Conservation (phyloP, 1,139 yeast genomes). For the Pichia sp. region DNA sequence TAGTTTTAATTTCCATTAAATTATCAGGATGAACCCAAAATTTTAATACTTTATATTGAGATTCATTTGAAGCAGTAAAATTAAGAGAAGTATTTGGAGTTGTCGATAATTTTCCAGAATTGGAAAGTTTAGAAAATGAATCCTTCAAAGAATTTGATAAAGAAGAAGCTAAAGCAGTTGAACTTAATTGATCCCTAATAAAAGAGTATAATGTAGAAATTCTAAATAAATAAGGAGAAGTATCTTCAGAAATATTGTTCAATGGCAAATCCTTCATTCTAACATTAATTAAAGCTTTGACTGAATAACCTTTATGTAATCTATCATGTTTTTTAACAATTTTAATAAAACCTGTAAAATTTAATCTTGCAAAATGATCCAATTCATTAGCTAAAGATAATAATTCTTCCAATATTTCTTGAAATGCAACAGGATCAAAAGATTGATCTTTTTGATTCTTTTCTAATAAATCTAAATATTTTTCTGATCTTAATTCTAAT, state of each 20-base stretch:
- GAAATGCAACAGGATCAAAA: conserved; percentile 53
- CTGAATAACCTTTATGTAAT: conserved; percentile 76
- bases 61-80: conserved; percentile 33
- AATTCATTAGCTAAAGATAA: conserved; percentile 74
- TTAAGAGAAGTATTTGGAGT: conserved; percentile 28
- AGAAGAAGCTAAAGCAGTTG: conserved; percentile 22
- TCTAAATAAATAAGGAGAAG: conserved; percentile 82
- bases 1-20: conserved; percentile 92
- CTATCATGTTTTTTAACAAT: conserved; percentile 96
- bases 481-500: conserved; percentile 48
- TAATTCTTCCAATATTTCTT: conserved; percentile 62
- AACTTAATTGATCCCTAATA: conserved; percentile 56
- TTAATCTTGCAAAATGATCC: conserved; percentile 83
- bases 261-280: conserved; percentile 83
- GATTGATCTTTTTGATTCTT: conserved; percentile 28
- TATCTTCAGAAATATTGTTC: conserved; percentile 75
- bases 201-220: conserved; percentile 76
- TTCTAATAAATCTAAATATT: conserved; percentile 21
- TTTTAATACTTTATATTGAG: conserved; percentile 65
- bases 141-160: conserved; percentile 29
- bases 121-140: conserved; percentile 27
- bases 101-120: conserved; percentile 30
- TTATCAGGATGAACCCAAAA: conserved; percentile 97
- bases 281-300: conserved; percentile 81
- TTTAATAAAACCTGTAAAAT: conserved; percentile 90